These are phyloP conservation scores for Xylariomycetidae sp. DNA, from an alignment of 2,329 filamentous ascomycete species.

Conservation along the genomic window DNA sequence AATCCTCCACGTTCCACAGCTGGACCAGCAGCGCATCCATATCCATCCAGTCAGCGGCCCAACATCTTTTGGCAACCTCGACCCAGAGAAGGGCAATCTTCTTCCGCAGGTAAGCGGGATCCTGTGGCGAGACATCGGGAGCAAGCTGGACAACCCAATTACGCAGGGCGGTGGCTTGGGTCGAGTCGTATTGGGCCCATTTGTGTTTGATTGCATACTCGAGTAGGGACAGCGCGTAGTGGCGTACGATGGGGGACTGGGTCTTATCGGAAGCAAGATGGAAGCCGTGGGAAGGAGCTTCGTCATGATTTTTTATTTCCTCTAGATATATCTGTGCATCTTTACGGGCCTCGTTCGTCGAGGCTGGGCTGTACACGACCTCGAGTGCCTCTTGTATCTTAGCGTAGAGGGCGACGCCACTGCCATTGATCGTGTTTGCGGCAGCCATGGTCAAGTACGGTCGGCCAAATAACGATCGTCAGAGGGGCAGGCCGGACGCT, in stretches of 20 bases:
- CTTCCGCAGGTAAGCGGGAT: conserved; percentile 82
- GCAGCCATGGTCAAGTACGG: too few relatives aligned
- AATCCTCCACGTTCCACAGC: conserved; percentile 71
- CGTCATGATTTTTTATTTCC: conserved; percentile 69
- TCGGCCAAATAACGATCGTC: too few relatives aligned
- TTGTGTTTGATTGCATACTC: conserved; percentile 85
- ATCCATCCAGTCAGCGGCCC: conserved; percentile 89
- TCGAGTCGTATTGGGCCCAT: conserved; percentile 68
- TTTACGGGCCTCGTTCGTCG: conserved; percentile 74
- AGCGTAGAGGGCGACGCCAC: too few relatives aligned
- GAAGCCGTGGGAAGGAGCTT: conserved; percentile 83
- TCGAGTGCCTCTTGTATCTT: conserved; percentile 81
- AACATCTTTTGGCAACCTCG: conserved; percentile 87
- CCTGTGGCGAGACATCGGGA: conserved; percentile 62
- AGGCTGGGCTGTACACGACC: conserved; percentile 78
- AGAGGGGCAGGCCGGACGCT: too few relatives aligned
- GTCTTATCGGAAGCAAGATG: conserved; percentile 69
- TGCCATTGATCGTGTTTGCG: too few relatives aligned
- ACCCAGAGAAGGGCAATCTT: conserved; percentile 95
- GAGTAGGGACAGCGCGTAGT: conserved; percentile 89
- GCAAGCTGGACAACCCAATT: conserved; percentile 77
- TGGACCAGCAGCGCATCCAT: conserved; percentile 83
- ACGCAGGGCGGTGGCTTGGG: conserved; percentile 65
- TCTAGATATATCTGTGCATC: conserved; percentile 86
- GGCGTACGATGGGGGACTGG: conserved; percentile 78